phyloP scores from a whole-genome alignment of 179 eudicot genomes.

The Spinacia oleracea region DNA sequence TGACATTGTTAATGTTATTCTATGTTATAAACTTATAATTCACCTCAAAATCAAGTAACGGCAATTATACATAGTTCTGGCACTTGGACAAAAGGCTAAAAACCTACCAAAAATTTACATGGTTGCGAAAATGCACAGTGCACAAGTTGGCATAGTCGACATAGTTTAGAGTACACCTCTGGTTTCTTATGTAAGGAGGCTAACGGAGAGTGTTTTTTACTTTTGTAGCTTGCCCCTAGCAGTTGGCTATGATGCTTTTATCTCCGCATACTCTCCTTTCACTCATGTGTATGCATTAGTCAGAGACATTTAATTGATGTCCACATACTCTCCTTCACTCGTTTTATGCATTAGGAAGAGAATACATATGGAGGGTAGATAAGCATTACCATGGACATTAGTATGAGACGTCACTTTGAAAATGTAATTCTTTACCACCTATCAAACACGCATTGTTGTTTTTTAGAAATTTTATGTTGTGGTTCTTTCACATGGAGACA shows the following conservation, averaged over 20 bases:
- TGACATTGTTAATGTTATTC: background rate
- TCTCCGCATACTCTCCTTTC: background rate
- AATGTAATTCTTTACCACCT: background rate
- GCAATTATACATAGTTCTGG: background rate
- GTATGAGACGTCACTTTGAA: background rate
- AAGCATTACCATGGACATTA: background rate
- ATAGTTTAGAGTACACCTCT: background rate
- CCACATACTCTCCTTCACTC: too few relatives aligned
- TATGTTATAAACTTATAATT: background rate
- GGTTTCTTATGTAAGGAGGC: background rate
- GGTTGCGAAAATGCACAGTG: too few relatives aligned
- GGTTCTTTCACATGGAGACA: background rate
- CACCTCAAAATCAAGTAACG: background rate
- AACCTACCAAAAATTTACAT: background rate
- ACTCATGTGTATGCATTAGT: slow-evolving; percentile 7
- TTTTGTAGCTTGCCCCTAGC: background rate
- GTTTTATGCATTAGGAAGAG: too few relatives aligned
- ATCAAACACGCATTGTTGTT: background rate
- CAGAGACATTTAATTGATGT: background rate
- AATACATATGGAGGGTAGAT: background rate
- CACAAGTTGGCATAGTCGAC: background rate
- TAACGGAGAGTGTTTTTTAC: too few relatives aligned
- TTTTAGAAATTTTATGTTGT: too few relatives aligned
- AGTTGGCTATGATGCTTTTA: background rate
- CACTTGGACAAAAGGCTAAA: background rate